Evolutionary conservation across 2,329 filamentous ascomycete genomes (phyloP).

Genomic region (Colletotrichum brevisporum): DNA sequence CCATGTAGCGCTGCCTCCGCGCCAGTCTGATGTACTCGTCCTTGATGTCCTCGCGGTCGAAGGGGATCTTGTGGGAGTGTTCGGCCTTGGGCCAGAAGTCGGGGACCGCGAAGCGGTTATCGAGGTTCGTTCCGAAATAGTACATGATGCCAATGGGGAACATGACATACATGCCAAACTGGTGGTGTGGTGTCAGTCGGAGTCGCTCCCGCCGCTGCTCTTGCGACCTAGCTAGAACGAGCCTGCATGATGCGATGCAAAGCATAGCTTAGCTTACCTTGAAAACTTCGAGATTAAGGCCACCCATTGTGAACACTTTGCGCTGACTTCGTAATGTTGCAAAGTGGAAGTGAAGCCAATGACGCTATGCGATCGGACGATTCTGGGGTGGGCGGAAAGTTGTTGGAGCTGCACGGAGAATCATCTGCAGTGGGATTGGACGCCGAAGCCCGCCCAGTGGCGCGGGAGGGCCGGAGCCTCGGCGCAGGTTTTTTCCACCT

Average conservation of each 20-base stretch:
- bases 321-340: not conserved
- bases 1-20: slow-evolving; percentile 77
- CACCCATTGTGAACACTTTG: slow-evolving; percentile 65
- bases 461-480: slow-evolving; percentile 27
- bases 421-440: slow-evolving; percentile 35
- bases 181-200: slow-evolving; percentile 8
- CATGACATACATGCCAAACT: slow-evolving; percentile 99
- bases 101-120: slow-evolving; percentile 88
- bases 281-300: slow-evolving; percentile 90
- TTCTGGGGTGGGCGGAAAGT: slow-evolving; percentile 2
- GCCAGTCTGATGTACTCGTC: slow-evolving; percentile 83
- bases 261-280: slow-evolving; percentile 73
- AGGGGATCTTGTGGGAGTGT: slow-evolving; percentile 82
- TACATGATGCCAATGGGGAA: slow-evolving; percentile 99
- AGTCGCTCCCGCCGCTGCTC: not conserved
- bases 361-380: slow-evolving; percentile 30
- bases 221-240: slow-evolving; percentile 2
- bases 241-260: not conserved
- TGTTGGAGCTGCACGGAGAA: slow-evolving; percentile 30
- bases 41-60: slow-evolving; percentile 85
- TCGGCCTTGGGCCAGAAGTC: slow-evolving; percentile 94
- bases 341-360: slow-evolving; percentile 9
- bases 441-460: slow-evolving; percentile 3
- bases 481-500: slow-evolving; percentile 37
- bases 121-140: slow-evolving; percentile 99